phyloP scores from a whole-genome alignment of 2,329 filamentous ascomycete species.

The Ceratocystiopsis brevicomis region DNA sequence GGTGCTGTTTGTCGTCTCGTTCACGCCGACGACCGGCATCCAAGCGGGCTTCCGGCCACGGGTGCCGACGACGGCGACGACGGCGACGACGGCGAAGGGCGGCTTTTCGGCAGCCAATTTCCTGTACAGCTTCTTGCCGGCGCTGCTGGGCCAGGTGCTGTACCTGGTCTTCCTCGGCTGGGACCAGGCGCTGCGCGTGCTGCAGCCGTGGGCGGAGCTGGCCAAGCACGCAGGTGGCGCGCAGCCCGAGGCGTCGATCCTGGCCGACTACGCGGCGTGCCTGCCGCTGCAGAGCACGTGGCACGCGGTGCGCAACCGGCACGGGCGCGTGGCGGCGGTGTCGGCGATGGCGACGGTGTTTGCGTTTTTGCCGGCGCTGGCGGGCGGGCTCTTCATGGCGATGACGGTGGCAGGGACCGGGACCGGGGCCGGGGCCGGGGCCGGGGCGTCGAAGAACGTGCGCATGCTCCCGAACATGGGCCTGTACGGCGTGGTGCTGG shows the following conservation, averaged over 20 bases:
- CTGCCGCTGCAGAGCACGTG: slow-evolving; percentile 40
- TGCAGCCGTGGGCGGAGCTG: slow-evolving; percentile 53
- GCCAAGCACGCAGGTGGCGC: slow-evolving; percentile 32
- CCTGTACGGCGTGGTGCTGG: slow-evolving; percentile 54
- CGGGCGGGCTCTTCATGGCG: slow-evolving; percentile 55
- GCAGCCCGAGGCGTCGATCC: slow-evolving; percentile 41
- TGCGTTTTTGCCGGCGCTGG: slow-evolving; percentile 45
- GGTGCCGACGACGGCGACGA: slow-evolving; percentile 39
- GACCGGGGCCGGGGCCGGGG: no score
- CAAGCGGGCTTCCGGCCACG: slow-evolving; percentile 52
- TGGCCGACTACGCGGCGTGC: slow-evolving; percentile 52
- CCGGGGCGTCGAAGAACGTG: no score
- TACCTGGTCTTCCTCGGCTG: slow-evolving; percentile 49
- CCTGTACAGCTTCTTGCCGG: slow-evolving; percentile 60
- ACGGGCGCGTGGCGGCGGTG: slow-evolving; percentile 45
- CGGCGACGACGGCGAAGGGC: slow-evolving; percentile 32
- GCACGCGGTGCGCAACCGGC: slow-evolving; percentile 38
- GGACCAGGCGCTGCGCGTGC: slow-evolving; percentile 44
- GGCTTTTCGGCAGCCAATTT: slow-evolving; percentile 81
- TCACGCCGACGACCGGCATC: slow-evolving; percentile 49
- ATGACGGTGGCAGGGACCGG: slow-evolving; percentile 32
- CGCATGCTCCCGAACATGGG: slow-evolving; percentile 56
- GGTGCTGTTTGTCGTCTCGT: slow-evolving; percentile 60
- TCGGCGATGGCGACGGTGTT: slow-evolving; percentile 41
- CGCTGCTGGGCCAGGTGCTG: slow-evolving; percentile 44